Conservation (phyloP, 306 rosid genomes). For the Ziziphus jujuba region DNA sequence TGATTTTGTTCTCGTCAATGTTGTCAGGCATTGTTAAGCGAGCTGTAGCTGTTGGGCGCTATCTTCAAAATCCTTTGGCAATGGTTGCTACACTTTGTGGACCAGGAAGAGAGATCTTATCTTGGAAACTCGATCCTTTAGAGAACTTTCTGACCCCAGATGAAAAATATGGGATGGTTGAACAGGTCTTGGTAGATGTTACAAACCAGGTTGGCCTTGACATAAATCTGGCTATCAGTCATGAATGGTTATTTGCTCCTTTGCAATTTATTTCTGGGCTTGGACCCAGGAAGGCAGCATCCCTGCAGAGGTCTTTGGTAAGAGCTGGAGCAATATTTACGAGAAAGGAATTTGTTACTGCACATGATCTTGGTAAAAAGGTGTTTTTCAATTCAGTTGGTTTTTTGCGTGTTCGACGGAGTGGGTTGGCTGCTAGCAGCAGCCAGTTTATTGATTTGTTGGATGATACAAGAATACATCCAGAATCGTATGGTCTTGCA, state of each 20-base stretch:
- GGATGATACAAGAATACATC: conserved; percentile 98
- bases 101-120: conserved; percentile 81
- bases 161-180: conserved; percentile 83
- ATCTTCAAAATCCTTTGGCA: conserved; percentile 96
- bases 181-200: conserved; percentile 93
- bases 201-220: conserved; percentile 96
- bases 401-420: conserved; percentile 87
- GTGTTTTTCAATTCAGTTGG: conserved; percentile 95
- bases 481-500: conserved; percentile 86
- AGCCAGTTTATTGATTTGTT: conserved; percentile 89
- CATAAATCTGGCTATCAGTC: conserved; percentile 80
- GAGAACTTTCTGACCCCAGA: conserved; percentile 87
- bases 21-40: conserved; percentile 88
- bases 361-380: conserved; percentile 82
- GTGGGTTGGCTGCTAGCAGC: conserved; percentile 92
- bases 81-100: conserved; percentile 96
- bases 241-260: conserved; percentile 94
- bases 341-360: conserved; percentile 81
- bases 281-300: conserved; percentile 98
- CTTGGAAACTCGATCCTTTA: conserved; percentile 79
- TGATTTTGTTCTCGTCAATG: conserved; percentile 24
- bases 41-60: conserved; percentile 95
- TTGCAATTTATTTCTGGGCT: conserved; percentile 93
- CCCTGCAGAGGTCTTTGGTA: conserved; percentile 83
- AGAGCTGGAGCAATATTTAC: conserved; percentile 87